Conservation (phyloP, 495 filamentous ascomycete species). For the Halenospora varia region DNA sequence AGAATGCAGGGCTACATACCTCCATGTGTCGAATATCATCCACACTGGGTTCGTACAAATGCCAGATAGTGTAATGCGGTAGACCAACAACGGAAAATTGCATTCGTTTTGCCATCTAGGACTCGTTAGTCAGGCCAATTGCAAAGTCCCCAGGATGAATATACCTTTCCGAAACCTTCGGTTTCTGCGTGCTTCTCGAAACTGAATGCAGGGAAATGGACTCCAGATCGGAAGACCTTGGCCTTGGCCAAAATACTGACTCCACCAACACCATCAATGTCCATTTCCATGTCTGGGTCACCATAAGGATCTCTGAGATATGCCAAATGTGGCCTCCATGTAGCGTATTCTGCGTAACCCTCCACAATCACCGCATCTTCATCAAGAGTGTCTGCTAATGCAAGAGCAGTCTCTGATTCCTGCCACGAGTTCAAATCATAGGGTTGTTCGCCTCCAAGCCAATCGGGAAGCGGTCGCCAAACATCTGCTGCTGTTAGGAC, state of each 20-base stretch:
- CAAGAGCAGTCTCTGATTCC: constrained; percentile 94
- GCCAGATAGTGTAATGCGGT: constrained; percentile 99
- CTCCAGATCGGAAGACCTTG: constrained; percentile 86
- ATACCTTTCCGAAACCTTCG: constrained; percentile 93
- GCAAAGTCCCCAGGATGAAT: neutral
- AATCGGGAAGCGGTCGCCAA: constrained; percentile 96
- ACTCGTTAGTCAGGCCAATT: constrained; percentile 7
- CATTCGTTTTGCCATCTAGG: constrained; percentile 95
- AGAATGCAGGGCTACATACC: constrained; percentile 31
- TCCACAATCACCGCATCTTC: constrained; percentile 99
- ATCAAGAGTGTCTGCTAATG: constrained; percentile 89
- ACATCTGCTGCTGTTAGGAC: constrained; percentile 61
- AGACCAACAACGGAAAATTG: constrained; percentile 93
- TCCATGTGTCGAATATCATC: constrained; percentile 98
- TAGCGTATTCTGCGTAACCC: constrained; percentile 98
- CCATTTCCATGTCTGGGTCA: constrained; percentile 99
- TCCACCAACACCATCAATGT: constrained; percentile 95
- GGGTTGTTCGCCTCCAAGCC: constrained; percentile 97
- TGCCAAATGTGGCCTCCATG: constrained; percentile 95
- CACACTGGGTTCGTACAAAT: constrained; percentile 96
- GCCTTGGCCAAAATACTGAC: constrained; percentile 98
- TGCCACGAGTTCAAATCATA: constrained; percentile 99
- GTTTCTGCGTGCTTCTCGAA: constrained; percentile 99
- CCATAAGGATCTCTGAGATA: constrained; percentile 97
- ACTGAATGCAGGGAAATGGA: constrained; percentile 97